phyloP scores from a whole-genome alignment of 768 basidiomycete species.

The Psilocybe azurescens region DNA sequence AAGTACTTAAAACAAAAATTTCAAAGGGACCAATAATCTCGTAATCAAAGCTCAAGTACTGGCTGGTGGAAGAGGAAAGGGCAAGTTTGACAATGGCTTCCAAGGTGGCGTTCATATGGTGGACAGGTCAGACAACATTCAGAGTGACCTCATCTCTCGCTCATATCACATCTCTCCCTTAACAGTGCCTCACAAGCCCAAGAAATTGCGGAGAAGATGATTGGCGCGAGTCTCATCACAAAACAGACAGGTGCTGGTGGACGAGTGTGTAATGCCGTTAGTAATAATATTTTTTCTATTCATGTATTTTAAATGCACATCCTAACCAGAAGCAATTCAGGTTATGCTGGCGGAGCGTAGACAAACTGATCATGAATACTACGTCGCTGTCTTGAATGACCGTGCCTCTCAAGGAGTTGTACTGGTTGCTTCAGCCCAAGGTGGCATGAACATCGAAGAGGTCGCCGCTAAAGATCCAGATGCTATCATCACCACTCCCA shows the following conservation, averaged over 20 bases:
- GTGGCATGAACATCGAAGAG: conserved; percentile 99
- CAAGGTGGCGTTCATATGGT: conserved; percentile 98
- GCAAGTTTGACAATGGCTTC: conserved; percentile 93
- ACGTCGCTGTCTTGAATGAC: conserved; percentile 96
- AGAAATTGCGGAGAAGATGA: conserved; percentile 90
- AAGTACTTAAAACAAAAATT: conserved; percentile 2
- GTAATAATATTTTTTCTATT: conserved; percentile 29
- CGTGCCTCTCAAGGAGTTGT: conserved; percentile 88
- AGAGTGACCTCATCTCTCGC: neutral
- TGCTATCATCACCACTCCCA: conserved; percentile 95
- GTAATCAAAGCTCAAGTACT: conserved; percentile 99
- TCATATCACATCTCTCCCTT: conserved; percentile 1
- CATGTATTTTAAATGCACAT: neutral
- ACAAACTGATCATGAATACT: conserved; percentile 95
- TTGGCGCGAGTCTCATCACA: conserved; percentile 94
- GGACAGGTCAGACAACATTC: conserved; percentile 63
- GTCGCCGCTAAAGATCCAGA: conserved; percentile 94
- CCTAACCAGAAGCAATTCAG: conserved; percentile 40
- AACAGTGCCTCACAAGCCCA: conserved; percentile 85
- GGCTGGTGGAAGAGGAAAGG: conserved; percentile 98
- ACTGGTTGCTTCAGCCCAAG: conserved; percentile 91
- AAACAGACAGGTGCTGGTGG: conserved; percentile 97
- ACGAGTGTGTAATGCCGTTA: conserved; percentile 92
- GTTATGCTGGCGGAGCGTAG: conserved; percentile 98
- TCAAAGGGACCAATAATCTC: conserved; percentile 71